These are phyloP conservation scores for Austropuccinia psidii DNA, from an alignment of 1,284 basidiomycete genomes.

Conservation along the genomic window DNA sequence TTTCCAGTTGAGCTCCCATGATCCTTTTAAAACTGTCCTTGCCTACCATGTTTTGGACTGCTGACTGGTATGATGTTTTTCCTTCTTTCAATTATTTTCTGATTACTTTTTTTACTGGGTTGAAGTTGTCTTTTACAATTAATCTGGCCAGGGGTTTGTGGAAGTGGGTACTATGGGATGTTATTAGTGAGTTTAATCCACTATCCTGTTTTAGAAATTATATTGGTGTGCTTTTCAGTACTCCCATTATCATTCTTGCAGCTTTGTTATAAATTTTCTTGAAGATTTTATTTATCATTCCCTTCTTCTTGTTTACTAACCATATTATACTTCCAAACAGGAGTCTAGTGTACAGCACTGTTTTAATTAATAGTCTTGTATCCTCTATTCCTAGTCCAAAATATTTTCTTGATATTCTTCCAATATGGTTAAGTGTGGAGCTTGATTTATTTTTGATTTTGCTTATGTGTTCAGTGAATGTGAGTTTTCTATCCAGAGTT, in stretches of 20 bases:
- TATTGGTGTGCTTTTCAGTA: not conserved
- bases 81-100: not conserved
- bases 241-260: not conserved
- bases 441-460: not conserved
- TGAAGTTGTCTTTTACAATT: not conserved
- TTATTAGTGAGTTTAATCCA: not conserved
- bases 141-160: not conserved
- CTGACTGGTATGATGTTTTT: not conserved
- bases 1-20: not conserved
- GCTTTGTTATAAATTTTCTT: not conserved
- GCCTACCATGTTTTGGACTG: not conserved
- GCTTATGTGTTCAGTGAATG: not conserved
- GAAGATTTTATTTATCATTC: not conserved
- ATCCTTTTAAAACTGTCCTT: not conserved
- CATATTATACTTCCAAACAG: constrained; percentile 20
- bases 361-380: not conserved
- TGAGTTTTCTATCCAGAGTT: not conserved
- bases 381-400: not conserved
- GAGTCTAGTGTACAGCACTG: not conserved
- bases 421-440: not conserved
- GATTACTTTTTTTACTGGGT: not conserved
- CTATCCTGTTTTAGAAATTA: not conserved
- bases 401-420: not conserved
- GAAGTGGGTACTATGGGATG: not conserved
- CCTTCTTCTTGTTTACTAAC: not conserved